Base-by-base conservation (phyloP, 108 stramenopile species). In the Parietichytrium sp. region DNA sequence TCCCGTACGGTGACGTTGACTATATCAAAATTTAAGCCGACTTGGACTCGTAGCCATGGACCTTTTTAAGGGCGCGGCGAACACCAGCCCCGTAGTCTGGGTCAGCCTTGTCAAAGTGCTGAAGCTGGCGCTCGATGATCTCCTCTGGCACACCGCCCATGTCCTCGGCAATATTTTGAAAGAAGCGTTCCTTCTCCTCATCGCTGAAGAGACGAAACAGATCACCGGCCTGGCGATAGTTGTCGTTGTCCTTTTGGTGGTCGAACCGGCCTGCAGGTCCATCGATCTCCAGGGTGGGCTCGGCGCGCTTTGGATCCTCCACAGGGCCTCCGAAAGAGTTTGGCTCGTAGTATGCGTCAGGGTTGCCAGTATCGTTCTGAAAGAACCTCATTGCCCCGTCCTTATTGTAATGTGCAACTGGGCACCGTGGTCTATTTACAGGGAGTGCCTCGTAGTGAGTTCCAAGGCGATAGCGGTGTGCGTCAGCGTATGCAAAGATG, bases 381-480 rank as follows among this genome's bases (percentile, higher is more conserved):
- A 85, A 81, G 23, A 86, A 86, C 48, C 80, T 48, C 90, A 91
- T 91, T 33, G 88, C 82, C 42, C 91, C 91, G 54, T 92, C 91
- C 2, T 90, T 83, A 13, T 89, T 86, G 85, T 88, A 89, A n/a
- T 81, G 51, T 54, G 54, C 25, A 25, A 88, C 83, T 20, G 27
- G 26, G 80, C 83, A 25, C 45, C 85, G 80, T 26, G 90, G 88
- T 3, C 54, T 29, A 80, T 91, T 91, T 29, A 92, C 86, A 13
- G 91, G 90, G 48, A 92, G 85, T 78, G 54, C 54, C 53, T 90
- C 85, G 78, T 92, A 92, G 84, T 92, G 90, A n/a, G 89, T 85
- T 15, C 91, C 91, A 47, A 92, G 85, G 38, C 91, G 87, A 84
- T 92, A 90, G 29, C 90, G 78, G 82, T 92, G 91, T 23, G 90